Base-by-base conservation (phyloP, 2,329 filamentous ascomycete genomes). In the Sphaerulina populicola region DNA sequence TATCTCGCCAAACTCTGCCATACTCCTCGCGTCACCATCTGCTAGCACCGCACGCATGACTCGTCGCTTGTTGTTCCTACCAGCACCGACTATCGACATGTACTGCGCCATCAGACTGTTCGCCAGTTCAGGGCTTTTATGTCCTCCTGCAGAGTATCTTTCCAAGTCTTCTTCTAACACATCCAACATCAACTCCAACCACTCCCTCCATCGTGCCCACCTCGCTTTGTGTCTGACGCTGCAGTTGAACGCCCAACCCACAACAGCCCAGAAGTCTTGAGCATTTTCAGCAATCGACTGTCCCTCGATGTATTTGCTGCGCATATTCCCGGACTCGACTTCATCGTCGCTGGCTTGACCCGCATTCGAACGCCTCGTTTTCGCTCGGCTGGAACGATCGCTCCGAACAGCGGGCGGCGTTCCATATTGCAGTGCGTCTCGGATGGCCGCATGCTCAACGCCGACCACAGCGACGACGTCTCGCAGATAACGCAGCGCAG, bases 171-270 rank as follows among this genome's bases (percentile, higher is more conserved):
- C 72, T 57, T 93, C 84, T 10, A 96, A 71, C 6, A 86, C 80
- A 61, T 90, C 85, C 4, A 94, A 68, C 76, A 95, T 85, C 55
- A 85, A 82, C 31, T 83, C 78, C 11, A 97, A 73, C 86, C 88
- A 95, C 6, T 80, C 69, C 60, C 77, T 81, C 89, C 90, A 97
- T 63, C 82, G 78, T 44, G 75, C 77, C 91, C 93, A 97, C 15
- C 91, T 78, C 37, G 78, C 76, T 1, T 81, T 81, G 59, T 91
- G 76, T 30, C 78, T 68, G 1, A 85, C 77, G 46, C 88, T 90
- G 71, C 91, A 97, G 65, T 91, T 93, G 67, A 97, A 89, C 0
- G 87, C 85, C 93, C 93, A 97, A 3, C 91, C 93, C 0, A 93
- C 77, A 0, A 87, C 79, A 38, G 82, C 79, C 88, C 93, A 98